Evolutionary conservation across 2,329 filamentous ascomycete species (phyloP).

Genomic region (Trichoderma afroharzianum): DNA sequence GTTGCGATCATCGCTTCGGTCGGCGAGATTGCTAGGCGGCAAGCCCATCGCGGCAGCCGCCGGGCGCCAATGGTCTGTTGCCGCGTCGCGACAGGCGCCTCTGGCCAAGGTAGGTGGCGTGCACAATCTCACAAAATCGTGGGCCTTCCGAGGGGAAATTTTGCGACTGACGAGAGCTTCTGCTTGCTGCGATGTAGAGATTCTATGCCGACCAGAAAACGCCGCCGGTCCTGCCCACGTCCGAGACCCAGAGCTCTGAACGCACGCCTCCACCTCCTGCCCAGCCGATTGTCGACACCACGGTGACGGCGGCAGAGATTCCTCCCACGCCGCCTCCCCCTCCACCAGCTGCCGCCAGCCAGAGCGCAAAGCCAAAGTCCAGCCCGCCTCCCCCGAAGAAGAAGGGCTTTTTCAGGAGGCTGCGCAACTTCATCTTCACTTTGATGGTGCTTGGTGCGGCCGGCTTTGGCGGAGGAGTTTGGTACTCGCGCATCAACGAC

Average conservation of each 20-base stretch:
- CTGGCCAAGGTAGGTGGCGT: conserved; percentile 31
- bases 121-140: not conserved
- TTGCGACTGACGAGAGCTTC: not conserved
- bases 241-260: conserved; percentile 50
- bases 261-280: conserved; percentile 38
- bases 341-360: not conserved
- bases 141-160: not conserved
- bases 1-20: conserved; percentile 67
- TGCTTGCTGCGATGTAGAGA: conserved; percentile 42
- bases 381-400: conserved; percentile 38
- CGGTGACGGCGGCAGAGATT: conserved; percentile 14
- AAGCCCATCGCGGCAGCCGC: conserved; percentile 50
- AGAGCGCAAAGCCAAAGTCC: conserved; percentile 17
- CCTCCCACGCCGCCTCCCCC: conserved; percentile 16
- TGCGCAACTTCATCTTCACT: conserved; percentile 74
- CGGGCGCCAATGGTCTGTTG: conserved; percentile 56
- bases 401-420: conserved; percentile 66
- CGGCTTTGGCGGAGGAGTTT: conserved; percentile 83
- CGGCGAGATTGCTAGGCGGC: conserved; percentile 56
- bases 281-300: conserved; percentile 21
- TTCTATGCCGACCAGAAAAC: conserved; percentile 54
- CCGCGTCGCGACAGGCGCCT: conserved; percentile 33
- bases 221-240: conserved; percentile 50
- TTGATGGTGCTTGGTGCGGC: conserved; percentile 72
- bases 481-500: conserved; percentile 89